Base-by-base conservation (phyloP, 2,329 filamentous ascomycete genomes). In the Ascocoryne sarcoides region DNA sequence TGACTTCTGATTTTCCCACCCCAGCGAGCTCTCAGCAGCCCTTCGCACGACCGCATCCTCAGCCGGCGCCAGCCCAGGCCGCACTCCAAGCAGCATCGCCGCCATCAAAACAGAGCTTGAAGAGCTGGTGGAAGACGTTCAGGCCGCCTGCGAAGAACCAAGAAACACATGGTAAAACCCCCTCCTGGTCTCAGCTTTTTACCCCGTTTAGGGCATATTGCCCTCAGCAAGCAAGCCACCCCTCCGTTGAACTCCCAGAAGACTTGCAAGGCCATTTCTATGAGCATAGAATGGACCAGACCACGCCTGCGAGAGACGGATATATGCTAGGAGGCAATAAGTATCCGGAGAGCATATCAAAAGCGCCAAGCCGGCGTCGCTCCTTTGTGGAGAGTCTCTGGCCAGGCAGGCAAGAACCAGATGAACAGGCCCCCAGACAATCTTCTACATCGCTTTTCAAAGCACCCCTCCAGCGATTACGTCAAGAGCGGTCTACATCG, bases 121-220 rank as follows among this genome's bases (percentile, higher is more conserved):
- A 88, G 54, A 93, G 85, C 45, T 98, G 92, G 92, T 96, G 92
- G 92, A 95, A 88, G 65, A 80, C 82, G 56, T 96, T 98, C 67
- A 92, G 92, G 66, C 75, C 84, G 39, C 69, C 73, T 33, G 64
- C 69, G 28, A 76, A 70, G 55, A 70, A 75, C 40, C 75, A 79
- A 50, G 54, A 41, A 32, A 38, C 65, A 37, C 65, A 69, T 57
- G 74, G 75, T 79, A 73, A 59, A 32, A 44, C 42, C 36, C 28
- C 39, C 37, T 38, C 12, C 34, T 26, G 23, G 23, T 26, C 12
- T 26, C 23, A 26, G 7, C 12, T 26, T 12, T 34, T 10, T 16
- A 26, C 23, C 12, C 12, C 23, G 12, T 26, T 26, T 26, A n/a
- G n/a, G n/a, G n/a, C n/a, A n/a, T n/a, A n/a, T n/a, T n/a, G n/a